phyloP scores from a whole-genome alignment of 768 basidiomycete species.

The Termitomyces sp. region DNA sequence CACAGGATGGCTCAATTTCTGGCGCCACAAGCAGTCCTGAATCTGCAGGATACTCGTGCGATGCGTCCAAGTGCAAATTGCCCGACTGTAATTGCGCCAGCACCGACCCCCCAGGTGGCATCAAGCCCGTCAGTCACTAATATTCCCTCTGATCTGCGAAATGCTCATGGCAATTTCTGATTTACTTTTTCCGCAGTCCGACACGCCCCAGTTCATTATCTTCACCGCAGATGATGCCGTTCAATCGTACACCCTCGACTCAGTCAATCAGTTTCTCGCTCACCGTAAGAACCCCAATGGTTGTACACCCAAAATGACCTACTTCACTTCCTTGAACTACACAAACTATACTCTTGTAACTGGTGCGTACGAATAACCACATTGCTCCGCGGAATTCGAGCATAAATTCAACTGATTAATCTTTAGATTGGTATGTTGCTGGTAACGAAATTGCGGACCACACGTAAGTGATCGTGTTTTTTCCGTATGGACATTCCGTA shows the following conservation, averaged over 20 bases:
- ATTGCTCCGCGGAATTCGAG: not conserved
- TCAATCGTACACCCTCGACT: conserved; percentile 70
- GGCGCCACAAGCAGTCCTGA: conserved; percentile 47
- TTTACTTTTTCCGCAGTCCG: conserved; percentile 30
- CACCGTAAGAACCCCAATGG: conserved; percentile 75
- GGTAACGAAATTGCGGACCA: conserved; percentile 84
- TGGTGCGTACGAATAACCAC: conserved; percentile 19
- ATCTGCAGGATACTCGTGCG: conserved; percentile 70
- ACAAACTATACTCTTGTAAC: conserved; percentile 76
- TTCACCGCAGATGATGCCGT: conserved; percentile 77
- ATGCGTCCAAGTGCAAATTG: conserved; percentile 56
- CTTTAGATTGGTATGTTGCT: conserved; percentile 70
- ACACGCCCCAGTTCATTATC: conserved; percentile 63
- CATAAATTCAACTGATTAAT: not conserved
- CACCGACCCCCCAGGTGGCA: conserved; percentile 66
- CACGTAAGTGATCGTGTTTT: conserved; percentile 39
- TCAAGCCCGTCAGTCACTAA: conserved; percentile 47
- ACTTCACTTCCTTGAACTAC: conserved; percentile 65
- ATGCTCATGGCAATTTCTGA: not conserved
- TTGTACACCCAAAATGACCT: conserved; percentile 72
- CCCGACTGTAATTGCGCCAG: conserved; percentile 74
- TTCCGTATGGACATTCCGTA: not conserved
- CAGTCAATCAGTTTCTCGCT: conserved; percentile 71
- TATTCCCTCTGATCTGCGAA: not conserved
- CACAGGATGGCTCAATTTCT: conserved; percentile 49